A percentile compares a stretch with the other conserved stretches of the same genome.
Conservation (phyloP, 192 early-diverging fungal species). For the Coemansia sp. region DNA sequence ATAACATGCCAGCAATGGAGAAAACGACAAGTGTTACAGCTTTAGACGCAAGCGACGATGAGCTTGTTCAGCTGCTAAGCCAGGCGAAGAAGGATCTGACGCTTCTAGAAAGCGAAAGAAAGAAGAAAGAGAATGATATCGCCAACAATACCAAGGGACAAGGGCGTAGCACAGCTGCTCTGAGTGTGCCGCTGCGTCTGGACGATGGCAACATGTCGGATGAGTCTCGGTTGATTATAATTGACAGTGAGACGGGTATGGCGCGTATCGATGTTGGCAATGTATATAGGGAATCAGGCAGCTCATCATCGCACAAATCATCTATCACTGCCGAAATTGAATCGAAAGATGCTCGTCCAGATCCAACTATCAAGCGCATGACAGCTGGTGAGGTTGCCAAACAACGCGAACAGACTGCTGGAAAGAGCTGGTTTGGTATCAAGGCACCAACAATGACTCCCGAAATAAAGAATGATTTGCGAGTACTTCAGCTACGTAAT, state of each 20-base stretch:
- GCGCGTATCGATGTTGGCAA: slow-evolving; percentile 22
- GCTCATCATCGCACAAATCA: neutral
- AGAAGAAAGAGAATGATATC: slow-evolving; percentile 4
- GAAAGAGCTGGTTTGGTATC: slow-evolving; percentile 86
- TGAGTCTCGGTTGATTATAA: slow-evolving; percentile 7
- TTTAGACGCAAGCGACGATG: slow-evolving; percentile 25
- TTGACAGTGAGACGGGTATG: slow-evolving; percentile 24
- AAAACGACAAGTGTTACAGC: neutral
- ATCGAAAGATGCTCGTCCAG: slow-evolving; percentile 8
- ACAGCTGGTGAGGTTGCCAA: slow-evolving; percentile 14
- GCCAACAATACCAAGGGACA: neutral
- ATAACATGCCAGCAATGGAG: neutral
- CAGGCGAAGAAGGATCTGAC: slow-evolving; percentile 36
- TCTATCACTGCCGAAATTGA: slow-evolving; percentile 10
- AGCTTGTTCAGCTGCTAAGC: slow-evolving; percentile 35
- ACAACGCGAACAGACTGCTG: slow-evolving; percentile 33
- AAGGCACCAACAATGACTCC: slow-evolving; percentile 78
- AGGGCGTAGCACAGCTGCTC: neutral
- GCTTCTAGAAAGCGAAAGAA: slow-evolving; percentile 5
- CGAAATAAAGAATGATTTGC: slow-evolving; percentile 87
- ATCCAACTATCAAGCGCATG: slow-evolving; percentile 41
- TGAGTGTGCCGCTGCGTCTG: slow-evolving; percentile 32
- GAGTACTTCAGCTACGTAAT: slow-evolving; percentile 79
- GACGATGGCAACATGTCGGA: slow-evolving; percentile 6
- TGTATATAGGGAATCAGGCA: neutral